phyloP scores from a whole-genome alignment of 306 rosid genomes.

The Astragalus glycyphyllos region DNA sequence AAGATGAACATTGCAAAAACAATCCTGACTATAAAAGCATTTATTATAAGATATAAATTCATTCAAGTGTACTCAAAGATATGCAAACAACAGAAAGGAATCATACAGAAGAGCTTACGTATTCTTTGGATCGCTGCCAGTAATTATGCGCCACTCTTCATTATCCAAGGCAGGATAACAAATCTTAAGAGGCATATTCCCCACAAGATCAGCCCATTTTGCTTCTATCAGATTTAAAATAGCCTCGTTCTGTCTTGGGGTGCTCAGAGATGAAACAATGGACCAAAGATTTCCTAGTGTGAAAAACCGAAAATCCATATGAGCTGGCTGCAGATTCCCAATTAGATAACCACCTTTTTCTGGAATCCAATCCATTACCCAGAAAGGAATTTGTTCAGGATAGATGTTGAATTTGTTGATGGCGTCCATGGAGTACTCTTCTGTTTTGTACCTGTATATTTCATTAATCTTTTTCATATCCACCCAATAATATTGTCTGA shows the following conservation, averaged over 20 bases:
- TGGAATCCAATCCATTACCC: slow-evolving; percentile 99
- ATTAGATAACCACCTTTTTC: slow-evolving; percentile 93
- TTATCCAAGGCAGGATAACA: slow-evolving; percentile 84
- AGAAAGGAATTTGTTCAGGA: slow-evolving; percentile 95
- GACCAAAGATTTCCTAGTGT: slow-evolving; percentile 91
- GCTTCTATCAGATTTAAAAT: slow-evolving; percentile 77
- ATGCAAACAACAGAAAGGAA: neutral
- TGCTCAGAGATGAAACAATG: slow-evolving; percentile 71
- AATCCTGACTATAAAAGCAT: slow-evolving; percentile 30
- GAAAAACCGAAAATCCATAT: slow-evolving; percentile 92
- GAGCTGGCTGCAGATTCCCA: slow-evolving; percentile 97
- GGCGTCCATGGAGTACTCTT: slow-evolving; percentile 90
- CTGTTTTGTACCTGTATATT: slow-evolving; percentile 94
- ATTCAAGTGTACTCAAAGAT: slow-evolving; percentile 5
- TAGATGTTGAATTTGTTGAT: slow-evolving; percentile 95
- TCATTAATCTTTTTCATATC: slow-evolving; percentile 91
- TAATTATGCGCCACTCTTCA: slow-evolving; percentile 84
- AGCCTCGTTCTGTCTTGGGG: slow-evolving; percentile 72
- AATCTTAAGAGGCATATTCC: slow-evolving; percentile 84
- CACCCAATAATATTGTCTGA: slow-evolving; percentile 95
- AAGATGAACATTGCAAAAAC: slow-evolving; percentile 14
- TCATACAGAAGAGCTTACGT: slow-evolving; percentile 68
- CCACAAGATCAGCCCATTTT: slow-evolving; percentile 88
- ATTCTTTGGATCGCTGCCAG: slow-evolving; percentile 90
- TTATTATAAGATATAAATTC: neutral